Base-by-base conservation (phyloP, 345 rosid genomes). In the Syzygium jambos region DNA sequence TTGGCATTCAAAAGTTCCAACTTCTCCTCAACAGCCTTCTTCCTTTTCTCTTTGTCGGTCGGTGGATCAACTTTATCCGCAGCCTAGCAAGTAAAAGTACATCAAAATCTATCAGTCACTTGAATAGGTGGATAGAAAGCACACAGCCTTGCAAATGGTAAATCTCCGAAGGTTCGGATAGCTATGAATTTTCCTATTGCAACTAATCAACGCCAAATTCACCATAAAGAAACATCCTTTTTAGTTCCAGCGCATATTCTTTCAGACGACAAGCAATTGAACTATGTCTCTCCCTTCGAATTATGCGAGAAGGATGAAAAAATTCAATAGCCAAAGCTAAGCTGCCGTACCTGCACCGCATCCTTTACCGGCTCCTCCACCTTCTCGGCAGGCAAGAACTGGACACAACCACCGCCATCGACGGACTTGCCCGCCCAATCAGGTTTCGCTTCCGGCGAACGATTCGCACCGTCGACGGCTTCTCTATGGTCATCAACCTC, bases 1-100 rank as follows among this genome's bases (percentile, higher is more conserved):
- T 94, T 96, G n/a, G 92, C 91, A 87, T 92, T 96, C 95, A 98
- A 92, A 89, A 93, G 88, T 89, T 91, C 91, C 88, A 96, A 92
- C 89, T 91, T 94, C 89, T 94, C 97, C 93, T 95, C 97, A 5
- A 96, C 91, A 88, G 93, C 97, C 87, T 86, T 94, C 87, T 88
- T 92, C 93, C 95, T 91, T 84, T 90, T 94, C 90, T 91, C 95
- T 91, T 89, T 90, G 52, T 90, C 93, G 88, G 86, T 88, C 29
- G 90, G 86, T 68, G 27, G 87, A 22, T 90, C 92, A 29, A 55
- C 89, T 85, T 92, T 91, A 77, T 88, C 89, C 3, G 56, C 89
- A 38, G 84, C 88, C 97, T 97, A 87, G 84, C 86, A 88, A 86
- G 80, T 82, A 56, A 23, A 49, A 46, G 29, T 1, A 46, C 73